These are phyloP conservation scores for Kalmusia sp. DNA, from an alignment of 2,329 filamentous ascomycete genomes.

Conservation along the genomic window DNA sequence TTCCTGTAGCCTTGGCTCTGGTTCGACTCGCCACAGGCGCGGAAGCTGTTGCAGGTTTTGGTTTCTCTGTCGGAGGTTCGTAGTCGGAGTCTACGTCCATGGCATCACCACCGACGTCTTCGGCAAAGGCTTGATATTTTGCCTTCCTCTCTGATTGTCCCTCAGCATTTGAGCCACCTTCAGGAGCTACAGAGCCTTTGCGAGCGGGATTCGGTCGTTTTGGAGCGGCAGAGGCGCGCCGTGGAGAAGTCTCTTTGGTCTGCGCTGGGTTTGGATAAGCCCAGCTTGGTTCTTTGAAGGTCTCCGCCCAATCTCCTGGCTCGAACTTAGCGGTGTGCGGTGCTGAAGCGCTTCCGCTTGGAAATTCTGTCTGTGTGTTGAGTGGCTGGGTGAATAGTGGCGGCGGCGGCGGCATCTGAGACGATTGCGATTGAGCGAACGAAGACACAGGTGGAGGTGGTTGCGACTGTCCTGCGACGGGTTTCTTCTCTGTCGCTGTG, in stretches of 20 bases:
- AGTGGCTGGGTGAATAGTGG: conserved; percentile 34
- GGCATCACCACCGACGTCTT: conserved; percentile 46
- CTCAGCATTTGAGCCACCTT: conserved; percentile 36
- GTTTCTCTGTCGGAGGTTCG: conserved; percentile 29
- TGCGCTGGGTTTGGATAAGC: conserved; percentile 30
- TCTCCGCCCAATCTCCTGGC: conserved; percentile 51
- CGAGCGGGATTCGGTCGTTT: conserved; percentile 37
- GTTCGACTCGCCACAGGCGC: conserved; percentile 11
- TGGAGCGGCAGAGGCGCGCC: conserved; percentile 33
- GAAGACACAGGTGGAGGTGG: conserved; percentile 28
- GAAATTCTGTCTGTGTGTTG: conserved; percentile 26
- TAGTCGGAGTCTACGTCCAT: conserved; percentile 59
- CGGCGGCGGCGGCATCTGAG: conserved; percentile 36
- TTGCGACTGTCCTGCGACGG: conserved; percentile 24
- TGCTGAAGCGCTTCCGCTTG: conserved; percentile 24
- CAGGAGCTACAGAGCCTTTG: conserved; percentile 40
- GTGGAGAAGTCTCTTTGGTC: conserved; percentile 38
- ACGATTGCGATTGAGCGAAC: conserved; percentile 21
- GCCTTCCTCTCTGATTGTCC: conserved; percentile 34
- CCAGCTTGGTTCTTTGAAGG: conserved; percentile 53
- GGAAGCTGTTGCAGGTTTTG: conserved; percentile 14
- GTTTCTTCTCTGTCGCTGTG: conserved; percentile 24
- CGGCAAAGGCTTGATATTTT: conserved; percentile 40
- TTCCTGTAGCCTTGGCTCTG: conserved; percentile 9
- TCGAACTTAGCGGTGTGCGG: conserved; percentile 48